A percentile compares a stretch with the other conserved stretches of the same genome.
Conservation (phyloP, 1,284 basidiomycete genomes). For the Pseudozyma thailandica region DNA sequence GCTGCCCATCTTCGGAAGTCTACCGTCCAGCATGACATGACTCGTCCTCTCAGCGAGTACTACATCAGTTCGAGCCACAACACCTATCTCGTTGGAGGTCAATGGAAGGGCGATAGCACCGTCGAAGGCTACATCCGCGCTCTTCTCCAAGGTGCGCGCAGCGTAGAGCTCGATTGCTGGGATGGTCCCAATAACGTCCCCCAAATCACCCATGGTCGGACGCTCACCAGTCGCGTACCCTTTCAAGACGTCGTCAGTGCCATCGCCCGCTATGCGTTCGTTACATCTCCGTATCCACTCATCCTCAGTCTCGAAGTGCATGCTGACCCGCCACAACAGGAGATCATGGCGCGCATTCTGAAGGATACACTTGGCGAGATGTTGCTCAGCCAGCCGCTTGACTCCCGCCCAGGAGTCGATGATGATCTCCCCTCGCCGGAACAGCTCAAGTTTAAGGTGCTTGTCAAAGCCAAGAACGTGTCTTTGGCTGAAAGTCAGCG, state of each 20-base stretch:
- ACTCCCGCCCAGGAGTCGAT: conserved; percentile 65
- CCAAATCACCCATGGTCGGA: conserved; percentile 84
- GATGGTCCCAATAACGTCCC: conserved; percentile 77
- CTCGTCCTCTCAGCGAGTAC: conserved; percentile 84
- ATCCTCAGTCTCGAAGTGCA: conserved; percentile 96
- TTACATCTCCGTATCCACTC: conserved; percentile 90
- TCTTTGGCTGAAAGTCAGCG: conserved; percentile 17
- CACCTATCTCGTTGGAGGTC: conserved; percentile 94
- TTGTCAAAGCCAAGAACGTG: conserved; percentile 76
- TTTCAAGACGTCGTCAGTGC: conserved; percentile 86
- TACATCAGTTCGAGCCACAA: conserved; percentile 95
- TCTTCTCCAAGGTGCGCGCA: conserved; percentile 86
- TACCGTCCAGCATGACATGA: conserved; percentile 72
- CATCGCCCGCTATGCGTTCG: conserved; percentile 91
- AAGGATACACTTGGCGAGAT: conserved; percentile 80
- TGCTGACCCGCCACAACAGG: conserved; percentile 84
- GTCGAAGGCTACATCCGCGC: conserved; percentile 96
- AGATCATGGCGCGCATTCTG: conserved; percentile 82
- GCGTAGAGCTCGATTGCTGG: conserved; percentile 87
- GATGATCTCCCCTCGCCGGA: conserved; percentile 83
- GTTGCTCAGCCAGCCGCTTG: conserved; percentile 69
- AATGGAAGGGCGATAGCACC: conserved; percentile 91
- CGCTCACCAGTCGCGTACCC: conserved; percentile 86
- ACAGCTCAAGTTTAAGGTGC: conserved; percentile 79
- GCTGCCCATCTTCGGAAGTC: conserved; percentile 44